Conservation (phyloP, 306 rosid genomes). For the Cyclanthera cordifolia region DNA sequence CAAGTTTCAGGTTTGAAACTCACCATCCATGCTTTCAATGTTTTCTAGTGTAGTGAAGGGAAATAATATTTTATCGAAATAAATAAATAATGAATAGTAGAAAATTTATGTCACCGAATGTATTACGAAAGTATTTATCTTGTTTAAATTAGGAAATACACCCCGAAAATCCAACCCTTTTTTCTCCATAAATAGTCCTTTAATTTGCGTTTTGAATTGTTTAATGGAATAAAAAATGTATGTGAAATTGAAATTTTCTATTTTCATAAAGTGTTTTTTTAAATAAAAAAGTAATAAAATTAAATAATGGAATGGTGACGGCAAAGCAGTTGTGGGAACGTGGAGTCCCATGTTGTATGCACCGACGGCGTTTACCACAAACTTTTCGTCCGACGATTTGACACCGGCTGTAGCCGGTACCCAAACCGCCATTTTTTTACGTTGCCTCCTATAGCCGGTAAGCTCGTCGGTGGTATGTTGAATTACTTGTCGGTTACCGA, state of each 20-base stretch:
- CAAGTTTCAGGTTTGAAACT: no score
- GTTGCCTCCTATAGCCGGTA: neutral
- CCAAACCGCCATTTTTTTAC: neutral
- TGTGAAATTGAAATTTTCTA: neutral
- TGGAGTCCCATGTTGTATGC: conserved; percentile 12
- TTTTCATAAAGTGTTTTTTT: neutral
- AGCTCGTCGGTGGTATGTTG: neutral
- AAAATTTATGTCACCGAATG: no score
- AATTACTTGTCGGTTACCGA: conserved; percentile 7
- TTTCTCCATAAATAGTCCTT: no score
- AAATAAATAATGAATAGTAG: no score
- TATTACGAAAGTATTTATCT: no score
- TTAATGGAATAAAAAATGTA: neutral
- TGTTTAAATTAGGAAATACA: no score
- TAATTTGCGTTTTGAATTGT: no score
- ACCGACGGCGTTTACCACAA: conserved; percentile 5
- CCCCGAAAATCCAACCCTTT: no score
- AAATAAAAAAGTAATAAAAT: neutral
- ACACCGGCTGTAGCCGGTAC: neutral
- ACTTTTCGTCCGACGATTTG: neutral
- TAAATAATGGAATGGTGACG: neutral
- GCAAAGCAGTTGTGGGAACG: neutral
- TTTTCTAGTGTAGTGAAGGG: no score
- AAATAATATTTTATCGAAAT: no score
- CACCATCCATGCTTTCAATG: no score